phyloP scores from a whole-genome alignment of 805 yeast genomes.

The Yarrowia alimentaria region DNA sequence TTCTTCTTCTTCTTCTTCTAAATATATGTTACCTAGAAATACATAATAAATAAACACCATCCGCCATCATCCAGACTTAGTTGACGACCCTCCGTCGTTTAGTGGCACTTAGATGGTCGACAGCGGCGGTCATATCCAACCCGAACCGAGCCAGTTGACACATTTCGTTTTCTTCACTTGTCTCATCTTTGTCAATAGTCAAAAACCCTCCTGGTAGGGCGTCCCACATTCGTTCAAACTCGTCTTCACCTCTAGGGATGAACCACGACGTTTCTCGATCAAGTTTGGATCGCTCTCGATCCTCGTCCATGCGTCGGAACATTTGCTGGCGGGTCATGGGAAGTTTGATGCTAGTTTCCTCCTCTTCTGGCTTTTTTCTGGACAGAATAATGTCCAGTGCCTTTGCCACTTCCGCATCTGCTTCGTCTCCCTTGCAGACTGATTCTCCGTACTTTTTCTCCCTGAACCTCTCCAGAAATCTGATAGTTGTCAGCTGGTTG shows the following conservation, averaged over 20 bases:
- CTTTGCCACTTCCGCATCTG: too few species aligned
- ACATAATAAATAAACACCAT: too few species aligned
- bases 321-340: conserved; percentile 50
- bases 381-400: not conserved
- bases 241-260: conserved; percentile 47
- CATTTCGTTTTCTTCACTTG: conserved; percentile 55
- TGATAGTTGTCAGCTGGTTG: conserved; percentile 32
- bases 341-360: conserved; percentile 11
- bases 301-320: conserved; percentile 82
- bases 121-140: conserved; percentile 12
- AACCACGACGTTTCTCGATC: conserved; percentile 81
- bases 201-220: conserved; percentile 39
- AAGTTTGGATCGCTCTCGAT: conserved; percentile 80
- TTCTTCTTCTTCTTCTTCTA: too few species aligned
- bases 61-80: not conserved
- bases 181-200: conserved; percentile 50
- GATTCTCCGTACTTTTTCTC: too few species aligned
- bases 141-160: conserved; percentile 16
- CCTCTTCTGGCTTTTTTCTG: not conserved
- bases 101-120: not conserved
- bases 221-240: conserved; percentile 52
- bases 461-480: conserved; percentile 4
- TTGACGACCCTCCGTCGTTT: conserved; percentile 3
- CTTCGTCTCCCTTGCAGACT: too few species aligned
- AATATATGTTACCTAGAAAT: too few species aligned